Base-by-base conservation (phyloP, 495 filamentous ascomycete species). In the Podospora conica region DNA sequence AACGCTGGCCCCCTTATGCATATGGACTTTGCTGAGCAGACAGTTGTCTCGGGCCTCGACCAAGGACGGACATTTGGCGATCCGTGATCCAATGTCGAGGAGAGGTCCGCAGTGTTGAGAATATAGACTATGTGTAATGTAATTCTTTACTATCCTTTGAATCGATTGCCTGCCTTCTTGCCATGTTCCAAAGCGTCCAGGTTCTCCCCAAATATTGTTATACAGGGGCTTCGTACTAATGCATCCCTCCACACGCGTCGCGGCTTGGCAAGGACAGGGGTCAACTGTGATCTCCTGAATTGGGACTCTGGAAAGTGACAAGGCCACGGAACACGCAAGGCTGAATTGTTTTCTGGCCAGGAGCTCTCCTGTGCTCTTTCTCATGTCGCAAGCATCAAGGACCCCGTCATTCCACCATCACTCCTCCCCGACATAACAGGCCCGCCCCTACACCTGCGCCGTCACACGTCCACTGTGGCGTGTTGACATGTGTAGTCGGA, bases 1-100 rank as follows among this genome's bases (percentile, higher is more conserved):
- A 68, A 55, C 58, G 61, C 40, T 60, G 22, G 28, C 58, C 53
- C 24, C 21, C 21, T 10, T 67, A 40, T n/a, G n/a, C n/a, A n/a
- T n/a, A n/a, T n/a, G n/a, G n/a, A n/a, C n/a, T n/a, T n/a, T n/a
- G n/a, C n/a, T n/a, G n/a, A n/a, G 18, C 10, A 4, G 33, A 40
- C 33, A 40, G 33, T 40, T 5, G 33, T 40, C 33, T 18, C 33
- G 1, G 33, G 33, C 5, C 15, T 40, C 18, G 3, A 15, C 3
- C 33, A 48, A 48, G 8, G 28, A 10, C 28, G 28, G 2, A 11
- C 33, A 7, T 6, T 48, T n/a, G 33, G 4, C 1, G 15, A 48
- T 4, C 1, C 33, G 1, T 48, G 0, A 3, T 12, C 4, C 15
- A 48, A 5, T 33, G 18, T 48, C 7, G 5, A 7, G 15, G 15